Base-by-base conservation (phyloP, 192 early-diverging fungal species). In the Lobosporangium transversale region DNA sequence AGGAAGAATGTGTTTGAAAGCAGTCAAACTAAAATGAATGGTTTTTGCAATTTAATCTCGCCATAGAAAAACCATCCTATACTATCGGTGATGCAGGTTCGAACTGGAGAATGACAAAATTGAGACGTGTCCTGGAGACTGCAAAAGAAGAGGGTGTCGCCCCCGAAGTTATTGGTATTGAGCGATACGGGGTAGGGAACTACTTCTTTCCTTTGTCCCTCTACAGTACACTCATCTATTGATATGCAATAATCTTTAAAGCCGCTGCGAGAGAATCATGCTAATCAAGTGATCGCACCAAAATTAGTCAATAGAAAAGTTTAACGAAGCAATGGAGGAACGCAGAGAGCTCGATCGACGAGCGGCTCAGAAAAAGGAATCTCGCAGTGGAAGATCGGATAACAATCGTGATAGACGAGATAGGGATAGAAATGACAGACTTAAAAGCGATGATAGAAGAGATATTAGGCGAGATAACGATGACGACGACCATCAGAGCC, bases 41-140 rank as follows among this genome's bases (percentile, higher is more conserved):
- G n/a, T n/a, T n/a, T n/a, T n/a, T n/a, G n/a, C n/a, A n/a, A n/a
- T n/a, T n/a, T n/a, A n/a, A n/a, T n/a, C n/a, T n/a, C 6, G 3
- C 43, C 18, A 54, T 75, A 68, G 65, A 78, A 50, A 85, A 81
- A 55, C 55, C 64, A 30, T 57, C 68, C 1, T 78, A 80, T 59
- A 79, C 81, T 20, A 79, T 83, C 63, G 84, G 85, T 3, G 85
- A 86, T 53, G 83, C 83, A 12, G 86, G 86, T 7, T 88, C 86
- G 20, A 85, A 56, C 29, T 94, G 93, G 93, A 80, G 92, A 47
- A 94, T 94, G 92, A 89, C 90, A 65, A 93, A 93, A 53, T 79
- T 94, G 27, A 85, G 83, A 54, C 79, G 89, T 32, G 80, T 88
- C 24, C 80, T 76, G 64, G 91, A 94, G 50, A 83, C 86, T 14